phyloP scores from a whole-genome alignment of 148 eudicot genomes.

The Silene latifolia region DNA sequence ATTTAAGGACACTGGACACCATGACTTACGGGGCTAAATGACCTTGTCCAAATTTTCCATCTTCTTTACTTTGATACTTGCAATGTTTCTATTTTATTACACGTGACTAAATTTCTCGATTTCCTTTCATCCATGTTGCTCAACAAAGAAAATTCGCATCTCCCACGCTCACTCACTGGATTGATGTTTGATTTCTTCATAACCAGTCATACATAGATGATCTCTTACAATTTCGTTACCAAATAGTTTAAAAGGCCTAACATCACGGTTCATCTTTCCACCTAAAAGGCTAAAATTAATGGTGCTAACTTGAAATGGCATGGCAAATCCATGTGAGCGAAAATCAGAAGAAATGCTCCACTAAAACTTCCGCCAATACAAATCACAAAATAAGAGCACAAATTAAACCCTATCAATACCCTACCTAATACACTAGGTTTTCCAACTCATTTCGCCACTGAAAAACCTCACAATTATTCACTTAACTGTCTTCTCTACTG shows the following conservation, averaged over 20 bases:
- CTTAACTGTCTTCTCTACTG: not conserved
- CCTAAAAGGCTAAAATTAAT: not conserved
- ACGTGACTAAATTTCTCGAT: not conserved
- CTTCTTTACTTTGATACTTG: not conserved
- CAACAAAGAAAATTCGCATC: not conserved
- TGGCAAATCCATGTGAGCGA: not conserved
- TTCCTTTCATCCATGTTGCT: constrained; percentile 3
- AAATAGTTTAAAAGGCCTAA: not conserved
- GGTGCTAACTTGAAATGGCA: not conserved
- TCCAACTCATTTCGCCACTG: constrained; percentile 5
- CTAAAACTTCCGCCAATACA: not conserved
- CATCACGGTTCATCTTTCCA: not conserved
- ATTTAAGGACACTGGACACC: not conserved
- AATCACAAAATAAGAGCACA: not conserved
- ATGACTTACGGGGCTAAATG: not conserved
- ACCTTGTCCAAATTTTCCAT: not conserved
- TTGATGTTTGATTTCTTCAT: not conserved
- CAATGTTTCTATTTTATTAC: not conserved
- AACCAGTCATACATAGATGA: not conserved
- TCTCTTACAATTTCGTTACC: not conserved
- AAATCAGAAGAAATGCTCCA: not conserved
- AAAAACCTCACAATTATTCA: not conserved
- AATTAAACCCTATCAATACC: not conserved
- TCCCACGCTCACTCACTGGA: not conserved
- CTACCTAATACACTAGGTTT: not conserved